phyloP scores from a whole-genome alignment of 225 moss, liverwort and hornwort genomes.

The Lunularia cruciata region DNA sequence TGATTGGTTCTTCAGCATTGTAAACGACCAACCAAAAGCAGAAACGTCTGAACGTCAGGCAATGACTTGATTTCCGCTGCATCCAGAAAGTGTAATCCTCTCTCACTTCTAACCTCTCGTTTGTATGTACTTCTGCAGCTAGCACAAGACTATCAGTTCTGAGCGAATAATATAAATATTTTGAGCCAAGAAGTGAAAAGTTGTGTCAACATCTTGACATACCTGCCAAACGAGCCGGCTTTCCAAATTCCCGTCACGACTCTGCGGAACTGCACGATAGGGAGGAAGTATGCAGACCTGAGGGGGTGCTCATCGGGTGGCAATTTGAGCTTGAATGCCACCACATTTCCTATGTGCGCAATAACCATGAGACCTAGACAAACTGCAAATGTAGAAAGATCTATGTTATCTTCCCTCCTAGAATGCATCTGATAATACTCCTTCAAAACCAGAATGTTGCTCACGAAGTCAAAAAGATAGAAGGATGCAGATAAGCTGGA shows the following conservation, averaged over 20 bases:
- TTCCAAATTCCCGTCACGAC: slow-evolving; percentile 4
- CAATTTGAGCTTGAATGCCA: slow-evolving; percentile 17
- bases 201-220: neutral
- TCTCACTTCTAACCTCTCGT: too few relatives aligned
- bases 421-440: neutral
- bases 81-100: too few relatives aligned
- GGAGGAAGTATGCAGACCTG: slow-evolving; percentile 17
- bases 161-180: too few relatives aligned
- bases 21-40: too few relatives aligned
- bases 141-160: too few relatives aligned
- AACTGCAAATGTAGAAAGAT: neutral
- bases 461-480: slow-evolving; percentile 5
- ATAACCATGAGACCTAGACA: slow-evolving; percentile 1
- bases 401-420: neutral
- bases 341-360: slow-evolving; percentile 1
- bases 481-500: neutral
- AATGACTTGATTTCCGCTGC: too few relatives aligned
- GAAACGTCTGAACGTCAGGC: too few relatives aligned
- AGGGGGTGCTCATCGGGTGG: slow-evolving; percentile 12
- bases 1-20: too few relatives aligned
- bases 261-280: slow-evolving; percentile 15
- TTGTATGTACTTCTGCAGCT: too few relatives aligned
- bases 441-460: slow-evolving; percentile 3
- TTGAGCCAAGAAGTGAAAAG: too few relatives aligned
- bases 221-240: neutral